Conservation (phyloP, 768 basidiomycete genomes). For the Ramaria rubella region DNA sequence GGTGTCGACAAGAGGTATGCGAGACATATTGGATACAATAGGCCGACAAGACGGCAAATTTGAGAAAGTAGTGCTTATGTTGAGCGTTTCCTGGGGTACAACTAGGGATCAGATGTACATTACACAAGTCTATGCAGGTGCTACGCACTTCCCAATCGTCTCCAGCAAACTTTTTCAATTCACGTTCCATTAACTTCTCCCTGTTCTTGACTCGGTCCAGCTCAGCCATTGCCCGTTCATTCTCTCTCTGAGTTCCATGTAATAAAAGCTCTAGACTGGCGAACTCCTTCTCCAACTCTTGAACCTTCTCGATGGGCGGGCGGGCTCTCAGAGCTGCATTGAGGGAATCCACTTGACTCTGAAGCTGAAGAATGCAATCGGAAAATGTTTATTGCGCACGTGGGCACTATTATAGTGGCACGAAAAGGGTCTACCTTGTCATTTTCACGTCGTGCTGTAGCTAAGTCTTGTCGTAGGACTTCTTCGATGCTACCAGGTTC, state of each 20-base stretch:
- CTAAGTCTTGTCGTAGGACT: slow-evolving; percentile 50
- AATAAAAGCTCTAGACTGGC: slow-evolving; percentile 69
- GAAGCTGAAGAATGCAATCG: slow-evolving; percentile 37
- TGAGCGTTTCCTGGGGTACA: slow-evolving; percentile 4
- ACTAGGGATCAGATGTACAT: not conserved
- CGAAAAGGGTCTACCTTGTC: slow-evolving; percentile 44
- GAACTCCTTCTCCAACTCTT: slow-evolving; percentile 64
- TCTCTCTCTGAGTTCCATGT: slow-evolving; percentile 78
- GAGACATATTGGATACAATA: not conserved
- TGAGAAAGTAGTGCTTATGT: slow-evolving; percentile 3
- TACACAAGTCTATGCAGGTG: not conserved
- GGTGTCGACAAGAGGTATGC: not conserved
- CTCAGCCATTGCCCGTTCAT: slow-evolving; percentile 78
- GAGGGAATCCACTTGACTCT: slow-evolving; percentile 53
- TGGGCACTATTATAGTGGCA: not conserved
- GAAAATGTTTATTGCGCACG: not conserved
- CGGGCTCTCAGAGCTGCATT: slow-evolving; percentile 60
- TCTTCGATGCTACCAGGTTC: slow-evolving; percentile 53
- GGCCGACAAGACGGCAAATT: not conserved
- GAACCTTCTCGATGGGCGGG: slow-evolving; percentile 61
- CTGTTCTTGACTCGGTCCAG: slow-evolving; percentile 64
- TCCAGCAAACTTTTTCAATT: slow-evolving; percentile 62
- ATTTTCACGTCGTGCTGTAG: slow-evolving; percentile 64
- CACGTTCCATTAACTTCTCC: slow-evolving; percentile 71
- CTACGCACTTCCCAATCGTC: slow-evolving; percentile 79